Evolutionary conservation across 305 asterid genomes (phyloP), one percentile per base, ranked within the genome.

Genomic region (Lippia alba): DNA sequence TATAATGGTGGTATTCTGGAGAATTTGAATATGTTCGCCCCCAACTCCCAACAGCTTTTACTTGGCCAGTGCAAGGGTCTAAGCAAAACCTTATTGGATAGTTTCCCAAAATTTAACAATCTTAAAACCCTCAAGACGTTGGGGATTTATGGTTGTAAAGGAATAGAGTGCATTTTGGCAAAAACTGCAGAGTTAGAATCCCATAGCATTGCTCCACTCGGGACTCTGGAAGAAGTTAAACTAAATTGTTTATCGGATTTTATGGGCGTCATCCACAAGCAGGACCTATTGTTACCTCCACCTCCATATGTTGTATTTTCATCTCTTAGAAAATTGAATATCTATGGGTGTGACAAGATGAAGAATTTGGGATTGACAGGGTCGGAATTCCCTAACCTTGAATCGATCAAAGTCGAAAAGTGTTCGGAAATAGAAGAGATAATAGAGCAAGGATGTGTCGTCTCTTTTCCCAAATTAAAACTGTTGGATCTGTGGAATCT

Each of bases 351-450:
- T 19, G 5, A 16, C 2, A 41, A 61, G 32, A 61, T 61, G 15
- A 40, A 40, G 54, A 61, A 40, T 14, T 6, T 45, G 17, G 68
- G 68, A 16, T 19, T 62, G 8, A 6, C 68, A 12, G 34, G 19
- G 8, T 41, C 54, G 32, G 55, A 62, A 17, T 40, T 62, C 0
- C 36, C 3, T 10, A 62, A 30, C 51, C 14, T 62, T 41, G 39
- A 18, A 44, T 2, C 17, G 10, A 3, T 62, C 7, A 1, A 1
- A 3, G 8, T 45, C 14, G 20, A 0, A 0, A 11, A 11, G 8
- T 62, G 56, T 44, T 54, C 12, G 5, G 36, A 18, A 44, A 62
- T 62, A 12, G 67, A 61, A 61, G 54, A 7, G 17, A 41, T 62
- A 41, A 3, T 18, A 62, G 68, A 16, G 8, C 12, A 20, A 19